A percentile compares a stretch with the other conserved stretches of the same genome.
phyloP scores from a whole-genome alignment of 1,139 yeast species.

The Debaryomyces subglobosus region DNA sequence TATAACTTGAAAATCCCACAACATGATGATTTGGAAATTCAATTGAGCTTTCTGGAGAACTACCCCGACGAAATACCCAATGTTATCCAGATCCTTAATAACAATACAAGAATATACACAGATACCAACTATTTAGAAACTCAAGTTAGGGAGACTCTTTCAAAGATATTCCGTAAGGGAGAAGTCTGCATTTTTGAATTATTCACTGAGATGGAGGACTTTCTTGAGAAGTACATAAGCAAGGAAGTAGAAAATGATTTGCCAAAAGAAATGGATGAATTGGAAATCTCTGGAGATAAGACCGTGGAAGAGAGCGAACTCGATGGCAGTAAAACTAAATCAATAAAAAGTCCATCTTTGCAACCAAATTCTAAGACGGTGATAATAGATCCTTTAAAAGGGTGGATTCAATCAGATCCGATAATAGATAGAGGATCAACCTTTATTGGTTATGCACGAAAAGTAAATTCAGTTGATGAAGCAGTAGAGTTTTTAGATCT shows the following conservation, averaged over 20 bases:
- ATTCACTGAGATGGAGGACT: slow-evolving; percentile 62
- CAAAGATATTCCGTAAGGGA: slow-evolving; percentile 53
- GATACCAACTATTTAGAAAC: slow-evolving; percentile 49
- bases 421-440: slow-evolving; percentile 83
- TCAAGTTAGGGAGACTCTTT: slow-evolving; percentile 52
- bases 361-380: background rate
- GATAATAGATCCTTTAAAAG: slow-evolving; percentile 50
- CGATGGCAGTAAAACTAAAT: background rate
- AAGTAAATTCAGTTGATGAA: slow-evolving; percentile 64
- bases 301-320: background rate
- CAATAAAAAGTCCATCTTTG: background rate
- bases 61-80: slow-evolving; percentile 73
- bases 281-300: background rate
- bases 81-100: slow-evolving; percentile 52
- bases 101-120: slow-evolving; percentile 31
- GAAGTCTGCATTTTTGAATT: slow-evolving; percentile 82
- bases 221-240: slow-evolving; percentile 38
- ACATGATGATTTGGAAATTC: slow-evolving; percentile 57
- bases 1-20: slow-evolving; percentile 66
- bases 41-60: slow-evolving; percentile 65
- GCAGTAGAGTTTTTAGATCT: slow-evolving; percentile 55
- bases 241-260: background rate
- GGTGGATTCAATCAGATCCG: slow-evolving; percentile 80
- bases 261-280: slow-evolving; percentile 2
- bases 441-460: slow-evolving; percentile 75